Base-by-base conservation (phyloP, 345 rosid genomes). In the Sonneratia caseolaris region DNA sequence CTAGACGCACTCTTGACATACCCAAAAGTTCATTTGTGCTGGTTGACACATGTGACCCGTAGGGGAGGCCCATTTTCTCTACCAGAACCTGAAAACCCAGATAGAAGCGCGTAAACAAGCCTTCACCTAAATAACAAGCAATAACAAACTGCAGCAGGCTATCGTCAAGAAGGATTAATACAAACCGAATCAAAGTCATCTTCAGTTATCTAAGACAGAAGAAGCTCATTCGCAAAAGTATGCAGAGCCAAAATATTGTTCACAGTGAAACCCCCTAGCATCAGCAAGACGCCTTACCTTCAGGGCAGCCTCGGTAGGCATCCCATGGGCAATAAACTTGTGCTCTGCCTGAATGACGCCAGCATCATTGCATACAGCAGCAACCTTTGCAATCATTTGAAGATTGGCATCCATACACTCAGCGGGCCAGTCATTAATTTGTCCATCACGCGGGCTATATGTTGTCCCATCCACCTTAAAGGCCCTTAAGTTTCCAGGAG, bases 251-350 rank as follows among this genome's bases (percentile, higher is more conserved):
- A 38, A n/a, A 2, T 42, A 61, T 47, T 10, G 18, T 24, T 53
- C 45, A 10, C 24, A 24, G 4, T 36, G n/a, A n/a, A 62, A 27
- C 18, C 18, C 32, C 10, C 13, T 13, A n/a, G 0, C 32, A 49
- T 12, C 3, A 42, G 18, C 37, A 62, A 37, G 42, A 19, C 48
- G 51, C 68, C 70, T 79, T 35, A 89, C 94, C 91, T 85, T 82
- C 61, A 89, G 74, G 15, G 95, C 95, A 75, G 91, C 95, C 72
- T 89, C 91, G 21, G 95, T 89, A 48, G 95, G 88, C 85, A 87
- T 79, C 57, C 95, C 95, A 69, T 77, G 83, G 67, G 91, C 80
- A 43, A 85, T 73, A 77, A 73, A 86, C 81, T 89, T 86, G 27
- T 83, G 71, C 51, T 83, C 88, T 40, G 90, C 77, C 73, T 70